phyloP scores from a whole-genome alignment of 139 green algal genomes.

The Chlamydomonas sp. region DNA sequence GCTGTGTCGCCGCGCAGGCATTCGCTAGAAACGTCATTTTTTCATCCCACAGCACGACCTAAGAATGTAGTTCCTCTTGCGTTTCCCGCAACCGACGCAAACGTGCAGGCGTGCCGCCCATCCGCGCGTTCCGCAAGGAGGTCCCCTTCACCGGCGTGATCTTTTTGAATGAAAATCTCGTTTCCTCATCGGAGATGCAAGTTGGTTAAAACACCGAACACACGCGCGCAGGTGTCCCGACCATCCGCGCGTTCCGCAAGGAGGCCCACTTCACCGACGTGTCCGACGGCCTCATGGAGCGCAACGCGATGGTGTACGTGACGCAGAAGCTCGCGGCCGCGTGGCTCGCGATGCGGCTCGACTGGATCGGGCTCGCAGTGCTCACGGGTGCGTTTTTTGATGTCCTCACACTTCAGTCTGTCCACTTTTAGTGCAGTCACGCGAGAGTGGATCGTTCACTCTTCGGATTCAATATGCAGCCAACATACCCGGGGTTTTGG shows the following conservation, averaged over 20 bases:
- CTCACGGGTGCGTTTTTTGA: conserved; percentile 33
- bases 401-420: background rate
- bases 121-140: conserved; percentile 62
- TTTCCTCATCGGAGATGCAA: no score
- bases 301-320: conserved; percentile 65
- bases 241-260: conserved; percentile 66
- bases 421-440: background rate
- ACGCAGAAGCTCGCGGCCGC: conserved; percentile 58
- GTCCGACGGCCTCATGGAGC: conserved; percentile 42
- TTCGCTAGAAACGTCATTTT: no score
- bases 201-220: no score
- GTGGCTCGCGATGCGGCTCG: conserved; percentile 82
- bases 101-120: conserved; percentile 55
- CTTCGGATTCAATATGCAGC: no score
- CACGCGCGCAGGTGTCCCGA: conserved; percentile 51
- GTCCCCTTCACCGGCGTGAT: conserved; percentile 44
- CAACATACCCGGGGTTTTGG: no score
- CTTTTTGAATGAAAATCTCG: no score
- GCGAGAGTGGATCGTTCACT: no score
- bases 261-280: conserved; percentile 45
- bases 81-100: no score
- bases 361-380: conserved; percentile 61
- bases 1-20: no score
- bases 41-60: no score
- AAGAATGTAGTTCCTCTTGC: no score